These are phyloP conservation scores for Syzygium jambos DNA, from an alignment of 345 rosid species.

Conservation along the genomic window DNA sequence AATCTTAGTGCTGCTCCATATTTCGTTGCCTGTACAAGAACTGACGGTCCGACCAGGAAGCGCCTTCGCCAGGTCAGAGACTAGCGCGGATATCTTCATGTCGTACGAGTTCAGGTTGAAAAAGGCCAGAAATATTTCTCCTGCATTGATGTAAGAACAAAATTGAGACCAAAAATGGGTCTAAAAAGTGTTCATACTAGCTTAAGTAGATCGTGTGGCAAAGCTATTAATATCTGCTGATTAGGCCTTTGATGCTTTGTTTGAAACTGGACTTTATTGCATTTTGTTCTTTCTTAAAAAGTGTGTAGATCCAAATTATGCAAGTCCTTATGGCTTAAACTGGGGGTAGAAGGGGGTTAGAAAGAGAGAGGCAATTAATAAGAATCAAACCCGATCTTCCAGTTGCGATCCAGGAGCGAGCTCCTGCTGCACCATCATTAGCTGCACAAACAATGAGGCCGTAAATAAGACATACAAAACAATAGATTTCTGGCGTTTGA, in stretches of 20 bases:
- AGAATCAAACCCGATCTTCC: slow-evolving; percentile 53
- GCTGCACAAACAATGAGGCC: not conserved
- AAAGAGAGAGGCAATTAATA: not conserved
- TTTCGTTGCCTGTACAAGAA: slow-evolving; percentile 22
- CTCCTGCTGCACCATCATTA: slow-evolving; percentile 30
- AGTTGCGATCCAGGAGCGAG: slow-evolving; percentile 84
- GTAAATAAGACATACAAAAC: not conserved
- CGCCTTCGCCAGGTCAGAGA: slow-evolving; percentile 48
- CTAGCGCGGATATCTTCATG: slow-evolving; percentile 36
- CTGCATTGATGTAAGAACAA: slow-evolving; percentile 5
- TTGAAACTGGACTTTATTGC: not conserved
- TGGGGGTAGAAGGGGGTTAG: not conserved
- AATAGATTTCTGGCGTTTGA: not conserved
- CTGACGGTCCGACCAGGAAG: slow-evolving; percentile 24
- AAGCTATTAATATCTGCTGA: not conserved
- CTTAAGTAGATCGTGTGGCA: not conserved
- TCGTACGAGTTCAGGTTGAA: slow-evolving; percentile 43
- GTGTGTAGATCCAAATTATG: not conserved
- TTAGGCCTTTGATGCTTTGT: not conserved
- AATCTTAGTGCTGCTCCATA: slow-evolving; percentile 46
- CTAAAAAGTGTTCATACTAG: not conserved
- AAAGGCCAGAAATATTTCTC: slow-evolving; percentile 46
- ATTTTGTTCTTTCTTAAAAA: not conserved
- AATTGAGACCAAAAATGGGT: not conserved
- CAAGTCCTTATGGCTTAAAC: not conserved